phyloP scores from a whole-genome alignment of 192 early-diverging fungal species.

The Coemansia sp. region DNA sequence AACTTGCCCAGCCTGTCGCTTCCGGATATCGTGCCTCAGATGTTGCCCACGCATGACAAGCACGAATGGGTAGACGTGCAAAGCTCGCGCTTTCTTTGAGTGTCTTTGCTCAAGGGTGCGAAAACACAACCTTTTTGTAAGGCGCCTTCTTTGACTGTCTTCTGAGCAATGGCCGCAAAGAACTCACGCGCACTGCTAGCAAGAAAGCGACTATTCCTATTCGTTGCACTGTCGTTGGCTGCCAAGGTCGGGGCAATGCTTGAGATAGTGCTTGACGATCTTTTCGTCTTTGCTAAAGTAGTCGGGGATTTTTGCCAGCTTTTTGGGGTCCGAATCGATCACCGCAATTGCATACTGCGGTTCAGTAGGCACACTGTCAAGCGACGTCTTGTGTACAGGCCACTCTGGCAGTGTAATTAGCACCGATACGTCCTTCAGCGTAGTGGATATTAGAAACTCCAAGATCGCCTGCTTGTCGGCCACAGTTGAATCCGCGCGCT shows the following conservation, averaged over 20 bases:
- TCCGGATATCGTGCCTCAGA: background rate
- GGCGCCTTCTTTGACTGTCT: background rate
- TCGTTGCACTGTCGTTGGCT: background rate
- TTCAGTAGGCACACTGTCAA: background rate
- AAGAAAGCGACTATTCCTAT: background rate
- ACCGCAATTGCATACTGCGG: constrained; percentile 47
- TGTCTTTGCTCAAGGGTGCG: background rate
- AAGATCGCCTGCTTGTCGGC: constrained; percentile 57
- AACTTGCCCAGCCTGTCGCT: background rate
- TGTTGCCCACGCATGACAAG: background rate
- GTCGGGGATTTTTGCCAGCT: constrained; percentile 59
- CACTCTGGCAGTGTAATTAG: constrained; percentile 53
- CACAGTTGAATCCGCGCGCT: background rate
- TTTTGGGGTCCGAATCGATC: constrained; percentile 77
- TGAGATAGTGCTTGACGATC: constrained; percentile 57
- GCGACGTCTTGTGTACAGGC: background rate
- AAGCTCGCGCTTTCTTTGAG: background rate
- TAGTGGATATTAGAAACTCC: constrained; percentile 71
- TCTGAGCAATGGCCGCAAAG: background rate
- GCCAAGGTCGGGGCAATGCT: constrained; percentile 7
- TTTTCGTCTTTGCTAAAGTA: constrained; percentile 60
- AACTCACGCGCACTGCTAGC: background rate
- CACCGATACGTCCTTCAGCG: constrained; percentile 80
- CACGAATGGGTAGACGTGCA: background rate
- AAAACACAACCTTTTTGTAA: background rate